Conservation (phyloP, 2,329 filamentous ascomycete genomes). For the Penicillium sp. region DNA sequence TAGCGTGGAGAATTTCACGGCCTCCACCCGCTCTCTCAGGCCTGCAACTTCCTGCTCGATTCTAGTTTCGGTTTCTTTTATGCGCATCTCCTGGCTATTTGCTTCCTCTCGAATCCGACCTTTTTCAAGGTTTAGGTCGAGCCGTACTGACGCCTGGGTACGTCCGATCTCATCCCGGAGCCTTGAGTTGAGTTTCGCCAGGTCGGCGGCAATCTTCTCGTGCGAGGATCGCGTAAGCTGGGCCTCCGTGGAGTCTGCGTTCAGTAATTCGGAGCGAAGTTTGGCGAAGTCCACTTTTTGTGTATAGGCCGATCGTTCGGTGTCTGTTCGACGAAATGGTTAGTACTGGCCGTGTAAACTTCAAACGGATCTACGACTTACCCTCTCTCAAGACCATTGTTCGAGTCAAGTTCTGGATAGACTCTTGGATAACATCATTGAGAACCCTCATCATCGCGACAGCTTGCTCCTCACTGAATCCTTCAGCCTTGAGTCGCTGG, state of each 20-base stretch:
- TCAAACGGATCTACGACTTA: constrained; percentile 45
- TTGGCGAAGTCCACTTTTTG: constrained; percentile 99
- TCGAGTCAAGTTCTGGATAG: constrained; percentile 94
- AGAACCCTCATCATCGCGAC: constrained; percentile 99
- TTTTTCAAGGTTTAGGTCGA: constrained; percentile 96
- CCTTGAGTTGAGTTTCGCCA: constrained; percentile 88
- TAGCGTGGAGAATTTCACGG: constrained; percentile 96
- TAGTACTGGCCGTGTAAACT: background rate
- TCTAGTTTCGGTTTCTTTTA: constrained; percentile 97
- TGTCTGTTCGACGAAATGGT: constrained; percentile 39
- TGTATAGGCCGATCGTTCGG: constrained; percentile 63
- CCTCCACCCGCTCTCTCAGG: constrained; percentile 87
- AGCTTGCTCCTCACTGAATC: constrained; percentile 93
- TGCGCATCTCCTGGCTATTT: constrained; percentile 94
- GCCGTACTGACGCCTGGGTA: constrained; percentile 87
- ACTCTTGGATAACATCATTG: constrained; percentile 96
- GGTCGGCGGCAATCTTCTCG: constrained; percentile 90
- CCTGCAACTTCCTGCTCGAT: constrained; percentile 97
- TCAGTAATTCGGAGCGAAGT: constrained; percentile 89
- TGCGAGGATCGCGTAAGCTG: constrained; percentile 87
- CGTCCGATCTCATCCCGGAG: constrained; percentile 92
- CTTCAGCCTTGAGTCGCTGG: constrained; percentile 83
- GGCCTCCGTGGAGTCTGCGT: constrained; percentile 87
- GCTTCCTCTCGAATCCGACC: constrained; percentile 95
- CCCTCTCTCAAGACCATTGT: constrained; percentile 98